A percentile compares a stretch with the other conserved stretches of the same genome.
phyloP scores from a whole-genome alignment of 23 red algal species.

The Gracilaria domingensis region DNA sequence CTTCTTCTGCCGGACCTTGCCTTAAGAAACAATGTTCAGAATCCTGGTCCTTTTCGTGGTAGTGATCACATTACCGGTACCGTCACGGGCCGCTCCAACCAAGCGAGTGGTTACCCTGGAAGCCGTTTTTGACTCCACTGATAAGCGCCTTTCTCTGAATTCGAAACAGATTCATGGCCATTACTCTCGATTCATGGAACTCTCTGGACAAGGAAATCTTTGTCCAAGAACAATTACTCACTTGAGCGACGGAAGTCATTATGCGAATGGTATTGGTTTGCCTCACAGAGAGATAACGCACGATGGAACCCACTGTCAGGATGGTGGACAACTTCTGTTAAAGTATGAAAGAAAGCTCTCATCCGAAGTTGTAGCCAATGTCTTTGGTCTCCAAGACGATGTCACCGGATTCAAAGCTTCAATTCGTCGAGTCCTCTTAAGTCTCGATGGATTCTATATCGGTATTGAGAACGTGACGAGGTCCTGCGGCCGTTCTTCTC shows the following conservation, averaged over 20 bases:
- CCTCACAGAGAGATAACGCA: constrained; percentile 29
- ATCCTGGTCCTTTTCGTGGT: background rate
- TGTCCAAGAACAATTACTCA: constrained; percentile 42
- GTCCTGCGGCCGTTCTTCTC: constrained; percentile 24
- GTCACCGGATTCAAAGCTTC: constrained; percentile 10
- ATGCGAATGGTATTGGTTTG: background rate
- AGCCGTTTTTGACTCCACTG: constrained; percentile 11
- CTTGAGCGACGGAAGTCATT: constrained; percentile 25
- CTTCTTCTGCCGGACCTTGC: no score
- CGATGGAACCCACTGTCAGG: constrained; percentile 8
- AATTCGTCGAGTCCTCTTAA: constrained; percentile 19
- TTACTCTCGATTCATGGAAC: constrained; percentile 67
- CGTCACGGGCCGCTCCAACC: background rate
- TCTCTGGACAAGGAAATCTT: constrained; percentile 36
- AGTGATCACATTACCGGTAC: background rate
- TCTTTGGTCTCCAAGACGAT: constrained; percentile 13
- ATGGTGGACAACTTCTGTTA: constrained; percentile 5
- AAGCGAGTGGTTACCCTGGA: constrained; percentile 3
- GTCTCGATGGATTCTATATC: constrained; percentile 30
- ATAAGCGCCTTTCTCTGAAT: constrained; percentile 3
- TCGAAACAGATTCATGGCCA: constrained; percentile 40
- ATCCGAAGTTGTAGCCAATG: background rate
- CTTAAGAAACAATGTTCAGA: constrained; percentile 1
- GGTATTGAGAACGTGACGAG: constrained; percentile 21
- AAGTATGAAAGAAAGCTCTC: constrained; percentile 27